A percentile compares a stretch with the other conserved stretches of the same genome.
These are phyloP conservation scores for Scheffersomyces stambukii DNA, from an alignment of 1,139 yeast species.

Conservation along the genomic window DNA sequence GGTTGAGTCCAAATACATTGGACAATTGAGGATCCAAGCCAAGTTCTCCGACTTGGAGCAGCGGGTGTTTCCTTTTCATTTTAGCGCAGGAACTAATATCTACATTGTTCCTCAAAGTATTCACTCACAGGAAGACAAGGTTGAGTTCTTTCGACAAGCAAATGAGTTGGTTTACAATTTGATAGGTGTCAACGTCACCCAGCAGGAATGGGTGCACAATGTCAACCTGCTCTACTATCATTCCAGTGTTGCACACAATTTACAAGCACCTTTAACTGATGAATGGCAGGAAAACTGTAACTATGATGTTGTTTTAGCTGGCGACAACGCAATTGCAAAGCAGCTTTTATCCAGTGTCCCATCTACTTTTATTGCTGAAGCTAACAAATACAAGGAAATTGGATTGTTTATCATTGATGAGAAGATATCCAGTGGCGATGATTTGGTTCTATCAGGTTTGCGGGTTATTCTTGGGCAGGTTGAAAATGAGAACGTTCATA, in stretches of 20 bases:
- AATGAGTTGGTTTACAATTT: constrained; percentile 13
- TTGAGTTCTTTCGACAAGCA: constrained; percentile 19
- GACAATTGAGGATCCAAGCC: constrained; percentile 22
- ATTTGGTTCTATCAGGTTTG: constrained; percentile 32
- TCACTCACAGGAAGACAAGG: constrained; percentile 11
- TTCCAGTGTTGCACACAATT: constrained; percentile 4
- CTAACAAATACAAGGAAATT: constrained; percentile 22
- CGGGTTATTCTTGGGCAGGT: constrained; percentile 21
- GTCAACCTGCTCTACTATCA: constrained; percentile 19
- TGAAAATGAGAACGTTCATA: constrained; percentile 19
- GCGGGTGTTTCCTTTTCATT: constrained; percentile 23
- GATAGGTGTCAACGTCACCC: constrained; percentile 13
- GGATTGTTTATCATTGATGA: constrained; percentile 32
- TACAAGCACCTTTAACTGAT: constrained; percentile 6
- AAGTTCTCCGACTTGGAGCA: constrained; percentile 3
- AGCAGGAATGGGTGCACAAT: constrained; percentile 18
- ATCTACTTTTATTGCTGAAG: constrained; percentile 6
- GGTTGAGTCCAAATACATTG: constrained; percentile 11
- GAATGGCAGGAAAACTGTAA: constrained; percentile 1
- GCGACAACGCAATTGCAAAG: constrained; percentile 13
- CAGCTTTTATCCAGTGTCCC: constrained; percentile 10
- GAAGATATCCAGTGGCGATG: constrained; percentile 22
- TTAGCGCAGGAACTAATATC: constrained; percentile 20
- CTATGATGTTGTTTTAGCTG: constrained; percentile 14
- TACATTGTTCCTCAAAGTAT: constrained; percentile 21